Conservation (phyloP, 305 asterid species). For the Plantago lanceolata region DNA sequence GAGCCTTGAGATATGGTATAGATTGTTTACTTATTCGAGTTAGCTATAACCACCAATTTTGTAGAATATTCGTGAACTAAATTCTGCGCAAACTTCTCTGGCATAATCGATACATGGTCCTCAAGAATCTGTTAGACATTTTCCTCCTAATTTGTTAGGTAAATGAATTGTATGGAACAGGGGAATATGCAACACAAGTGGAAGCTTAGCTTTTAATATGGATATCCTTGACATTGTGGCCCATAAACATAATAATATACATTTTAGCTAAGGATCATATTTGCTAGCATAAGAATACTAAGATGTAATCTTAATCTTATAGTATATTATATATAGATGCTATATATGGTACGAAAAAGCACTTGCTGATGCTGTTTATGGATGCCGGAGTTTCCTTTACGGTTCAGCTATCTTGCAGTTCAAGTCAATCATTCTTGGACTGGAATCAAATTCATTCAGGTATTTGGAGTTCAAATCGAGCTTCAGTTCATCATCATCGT, state of each 20-base stretch:
- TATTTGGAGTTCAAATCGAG: constrained; percentile 50
- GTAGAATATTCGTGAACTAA: neutral
- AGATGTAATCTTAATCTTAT: constrained; percentile 5
- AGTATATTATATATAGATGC: constrained; percentile 13
- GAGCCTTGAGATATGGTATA: neutral
- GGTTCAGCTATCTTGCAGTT: constrained; percentile 42
- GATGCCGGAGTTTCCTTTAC: constrained; percentile 30
- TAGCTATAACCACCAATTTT: constrained; percentile 1
- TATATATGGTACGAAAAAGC: constrained; percentile 18
- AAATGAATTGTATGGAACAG: neutral
- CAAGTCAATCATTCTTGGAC: constrained; percentile 48
- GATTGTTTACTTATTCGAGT: neutral
- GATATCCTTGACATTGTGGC: constrained; percentile 28
- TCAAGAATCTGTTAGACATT: constrained; percentile 2
- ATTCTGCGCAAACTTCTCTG: no score
- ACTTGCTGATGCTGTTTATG: constrained; percentile 20
- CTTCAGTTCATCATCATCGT: constrained; percentile 19
- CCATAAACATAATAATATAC: constrained; percentile 30
- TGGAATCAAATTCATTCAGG: constrained; percentile 46
- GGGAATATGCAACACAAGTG: constrained; percentile 5
- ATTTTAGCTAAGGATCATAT: constrained; percentile 17
- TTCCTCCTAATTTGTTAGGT: neutral
- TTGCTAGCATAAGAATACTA: constrained; percentile 14
- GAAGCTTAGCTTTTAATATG: constrained; percentile 11
- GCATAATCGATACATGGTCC: neutral